phyloP scores from a whole-genome alignment of 345 rosid genomes.

The Bruguiera sexangula region DNA sequence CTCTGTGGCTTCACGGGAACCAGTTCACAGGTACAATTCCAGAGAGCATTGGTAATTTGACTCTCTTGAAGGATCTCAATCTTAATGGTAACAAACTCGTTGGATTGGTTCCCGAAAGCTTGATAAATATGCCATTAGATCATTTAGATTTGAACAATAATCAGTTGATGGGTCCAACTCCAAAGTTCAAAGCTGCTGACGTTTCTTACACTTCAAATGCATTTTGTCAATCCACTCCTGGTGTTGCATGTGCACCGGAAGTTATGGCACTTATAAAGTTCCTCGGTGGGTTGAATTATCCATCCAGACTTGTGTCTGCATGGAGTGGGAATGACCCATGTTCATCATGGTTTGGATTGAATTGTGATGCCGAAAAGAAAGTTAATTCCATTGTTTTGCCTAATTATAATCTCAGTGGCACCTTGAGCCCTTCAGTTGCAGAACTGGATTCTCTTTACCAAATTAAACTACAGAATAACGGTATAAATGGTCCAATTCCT shows the following conservation, averaged over 20 bases:
- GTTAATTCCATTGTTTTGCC: constrained; percentile 46
- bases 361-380: constrained; percentile 26
- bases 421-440: constrained; percentile 59
- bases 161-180: constrained; percentile 69
- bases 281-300: constrained; percentile 55
- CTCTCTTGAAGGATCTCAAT: constrained; percentile 52
- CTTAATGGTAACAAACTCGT: constrained; percentile 52
- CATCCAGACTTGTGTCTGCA: constrained; percentile 44
- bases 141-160: constrained; percentile 63
- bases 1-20: constrained; percentile 83
- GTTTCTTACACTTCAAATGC: constrained; percentile 38
- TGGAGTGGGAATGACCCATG: constrained; percentile 74
- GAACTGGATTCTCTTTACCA: constrained; percentile 41
- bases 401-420: constrained; percentile 48
- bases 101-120: constrained; percentile 57
- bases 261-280: constrained; percentile 64
- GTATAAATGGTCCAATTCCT: constrained; percentile 49
- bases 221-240: constrained; percentile 51
- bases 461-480: constrained; percentile 46
- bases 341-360: constrained; percentile 53
- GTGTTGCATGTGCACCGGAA: constrained; percentile 47
- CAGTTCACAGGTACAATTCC: constrained; percentile 67
- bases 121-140: constrained; percentile 45
- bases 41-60: constrained; percentile 48
- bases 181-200: constrained; percentile 43